These are phyloP conservation scores for Grammothele lineata DNA, from an alignment of 768 basidiomycete genomes.

Conservation along the genomic window DNA sequence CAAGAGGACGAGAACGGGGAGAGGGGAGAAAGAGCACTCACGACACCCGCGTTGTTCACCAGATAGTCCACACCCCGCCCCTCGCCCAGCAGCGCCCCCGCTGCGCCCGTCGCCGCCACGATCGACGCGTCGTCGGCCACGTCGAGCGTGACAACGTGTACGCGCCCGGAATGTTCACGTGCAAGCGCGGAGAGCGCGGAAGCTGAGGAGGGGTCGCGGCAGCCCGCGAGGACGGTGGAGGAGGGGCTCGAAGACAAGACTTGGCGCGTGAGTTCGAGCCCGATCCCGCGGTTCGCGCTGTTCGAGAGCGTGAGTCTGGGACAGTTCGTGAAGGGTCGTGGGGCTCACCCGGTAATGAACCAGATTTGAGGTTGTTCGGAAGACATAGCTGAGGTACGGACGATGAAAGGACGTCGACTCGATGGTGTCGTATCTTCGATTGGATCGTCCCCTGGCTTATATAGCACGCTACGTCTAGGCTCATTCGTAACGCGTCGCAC, in stretches of 20 bases:
- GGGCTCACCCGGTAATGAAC: too few species aligned
- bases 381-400: too few species aligned
- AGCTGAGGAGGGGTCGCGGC: conserved; percentile 24
- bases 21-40: conserved; percentile 15
- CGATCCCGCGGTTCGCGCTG: conserved; percentile 26
- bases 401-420: too few species aligned
- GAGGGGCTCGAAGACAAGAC: conserved; percentile 11
- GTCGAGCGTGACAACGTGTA: conserved; percentile 33
- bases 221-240: conserved; percentile 26
- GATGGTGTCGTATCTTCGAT: too few species aligned
- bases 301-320: too few species aligned
- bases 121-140: conserved; percentile 25
- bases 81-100: conserved; percentile 24
- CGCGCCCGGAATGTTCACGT: conserved; percentile 21
- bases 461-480: too few species aligned
- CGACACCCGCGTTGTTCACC: conserved; percentile 36
- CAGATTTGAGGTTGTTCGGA: too few species aligned
- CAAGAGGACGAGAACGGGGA: too few species aligned
- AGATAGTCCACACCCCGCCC: conserved; percentile 34
- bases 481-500: too few species aligned
- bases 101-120: conserved; percentile 18
- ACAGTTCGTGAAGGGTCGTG: not conserved
- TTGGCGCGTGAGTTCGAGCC: conserved; percentile 24
- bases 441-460: too few species aligned
- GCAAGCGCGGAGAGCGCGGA: conserved; percentile 20